Base-by-base conservation (phyloP, 2,329 filamentous ascomycete species). In the Gremmenia infestans region DNA sequence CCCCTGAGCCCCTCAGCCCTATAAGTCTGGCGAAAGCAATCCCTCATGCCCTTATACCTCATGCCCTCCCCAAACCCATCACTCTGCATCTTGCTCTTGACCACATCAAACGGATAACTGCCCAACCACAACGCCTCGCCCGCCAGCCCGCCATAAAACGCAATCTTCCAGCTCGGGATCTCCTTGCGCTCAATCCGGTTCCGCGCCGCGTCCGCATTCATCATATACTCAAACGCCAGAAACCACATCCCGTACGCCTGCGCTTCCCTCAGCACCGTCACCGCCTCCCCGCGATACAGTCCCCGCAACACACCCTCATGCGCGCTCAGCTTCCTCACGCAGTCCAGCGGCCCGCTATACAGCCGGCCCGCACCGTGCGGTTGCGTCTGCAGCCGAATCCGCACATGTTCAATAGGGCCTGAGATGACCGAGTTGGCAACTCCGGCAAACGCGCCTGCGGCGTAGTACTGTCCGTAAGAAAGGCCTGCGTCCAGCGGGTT, bases 1-100 rank as follows among this genome's bases (percentile, higher is more conserved):
- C 92, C 94, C 43, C 83, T 76, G 65, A 85, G 68, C 0, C 94
- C 94, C 74, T 95, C 91, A 5, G 75, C 78, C 58, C 80, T 81
- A 77, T 82, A 96, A 2, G 88, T 95, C 78, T 96, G 85, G 57
- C 78, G 81, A 73, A 97, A 95, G 76, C 90, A 95, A 74, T 95
- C 89, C 51, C 87, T 82, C 93, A 97, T 97, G 54, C 78, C 86
- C 71, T 77, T 82, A 75, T 88, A 99, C 70, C 80, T 81, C 77
- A 86, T 85, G 60, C 81, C 75, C 49, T 72, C 59, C 4, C 89
- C 91, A 70, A 97, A 94, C 0, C 89, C 92, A 74, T 99, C 94
- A 56, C 88, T 96, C 81, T 99, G 94, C 93, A 97, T 97, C 83
- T 96, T 97, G 75, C 91, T 96, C 88, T 99, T 99, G 74, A 99